Evolutionary conservation across 176 grass and related monocot species (phyloP), one percentile per base, ranked within the genome.

Genomic region (Triticum turgidum): DNA sequence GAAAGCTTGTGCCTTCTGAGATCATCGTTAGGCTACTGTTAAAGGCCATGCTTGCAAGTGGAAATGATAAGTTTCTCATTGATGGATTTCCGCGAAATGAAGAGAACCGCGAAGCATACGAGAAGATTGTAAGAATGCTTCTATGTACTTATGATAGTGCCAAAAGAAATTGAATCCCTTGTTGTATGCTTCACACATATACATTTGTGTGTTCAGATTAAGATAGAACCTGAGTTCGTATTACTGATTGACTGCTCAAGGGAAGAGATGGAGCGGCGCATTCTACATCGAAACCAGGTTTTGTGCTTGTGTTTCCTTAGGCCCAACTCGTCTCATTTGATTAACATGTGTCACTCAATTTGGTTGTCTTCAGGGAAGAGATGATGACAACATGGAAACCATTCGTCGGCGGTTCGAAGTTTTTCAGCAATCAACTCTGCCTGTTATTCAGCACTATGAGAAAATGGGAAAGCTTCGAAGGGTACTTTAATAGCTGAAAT

Each of bases 11-110:
- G 71, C 73, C 88, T 3, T 58, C 91, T 10, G 86, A 92, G 5
- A 56, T 94, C 27, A 89, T 87, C 5, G 82, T 95, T 18, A 87
- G 69, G 45, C 81, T 98, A 25, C 54, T 98, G 65, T 85, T 92
- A 7, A 93, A 89, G 81, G 93, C 93, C 65, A 98, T 98, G 86
- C 74, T 89, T 82, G 70, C 92, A 82, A 92, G 86, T 85, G 86
- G 86, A 80, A 92, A 94, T 22, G 90, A 98, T 24, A 98, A 88
- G 73, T 98, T 98, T 65, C 86, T 98, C 49, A 78, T 98, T 18
- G 96, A 98, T 30, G 96, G 96, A 51, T 98, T 98, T 54, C 93
- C 96, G 0, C 84, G 96, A 61, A 82, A 94, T 27, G 90, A 95
- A 91, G 90, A 91, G 25, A 95, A 94, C 61, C 84, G 75, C 5